These are phyloP conservation scores for Saccharomycopsis guyanensis DNA, from an alignment of 805 yeast genomes.

Conservation along the genomic window DNA sequence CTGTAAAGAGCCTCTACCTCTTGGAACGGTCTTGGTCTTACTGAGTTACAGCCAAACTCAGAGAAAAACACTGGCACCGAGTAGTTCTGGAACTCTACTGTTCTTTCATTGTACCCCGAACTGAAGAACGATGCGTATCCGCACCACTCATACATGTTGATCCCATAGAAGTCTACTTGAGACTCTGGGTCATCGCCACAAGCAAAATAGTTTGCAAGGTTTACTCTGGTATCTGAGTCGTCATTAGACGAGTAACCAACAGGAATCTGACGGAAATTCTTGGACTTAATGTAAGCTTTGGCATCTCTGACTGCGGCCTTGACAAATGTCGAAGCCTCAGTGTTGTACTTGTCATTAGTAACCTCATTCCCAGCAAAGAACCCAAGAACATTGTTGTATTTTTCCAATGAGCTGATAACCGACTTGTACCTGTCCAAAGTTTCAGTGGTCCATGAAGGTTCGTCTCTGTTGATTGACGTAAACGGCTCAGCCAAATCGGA, in stretches of 20 bases:
- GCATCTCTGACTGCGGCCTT: conserved; percentile 94
- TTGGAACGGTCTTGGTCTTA: conserved; percentile 65
- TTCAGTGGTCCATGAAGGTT: conserved; percentile 70
- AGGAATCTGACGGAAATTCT: conserved; percentile 72
- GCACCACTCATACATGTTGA: conserved; percentile 88
- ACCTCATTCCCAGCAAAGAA: conserved; percentile 99
- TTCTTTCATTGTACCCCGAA: conserved; percentile 67
- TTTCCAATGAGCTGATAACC: conserved; percentile 73
- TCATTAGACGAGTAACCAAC: conserved; percentile 93
- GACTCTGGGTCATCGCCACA: conserved; percentile 59
- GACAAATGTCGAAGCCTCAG: conserved; percentile 87
- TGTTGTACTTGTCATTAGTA: conserved; percentile 71
- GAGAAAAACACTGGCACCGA: conserved; percentile 80
- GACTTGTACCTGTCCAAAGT: conserved; percentile 69
- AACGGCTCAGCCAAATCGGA: conserved; percentile 88
- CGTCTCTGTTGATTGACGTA: conserved; percentile 63
- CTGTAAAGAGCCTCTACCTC: conserved; percentile 66
- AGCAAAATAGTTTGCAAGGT: conserved; percentile 65
- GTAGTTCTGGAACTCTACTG: conserved; percentile 63
- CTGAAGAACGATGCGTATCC: conserved; percentile 49
- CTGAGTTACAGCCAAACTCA: conserved; percentile 80
- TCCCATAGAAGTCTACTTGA: conserved; percentile 77
- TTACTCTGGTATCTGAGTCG: conserved; percentile 56
- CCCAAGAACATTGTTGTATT: conserved; percentile 78
- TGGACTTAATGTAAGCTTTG: conserved; percentile 60